Percentiles rank a stretch among this genome's conserved stretches.
Conservation (phyloP, 257 asterid genomes). For the Knoxia roxburghii region DNA sequence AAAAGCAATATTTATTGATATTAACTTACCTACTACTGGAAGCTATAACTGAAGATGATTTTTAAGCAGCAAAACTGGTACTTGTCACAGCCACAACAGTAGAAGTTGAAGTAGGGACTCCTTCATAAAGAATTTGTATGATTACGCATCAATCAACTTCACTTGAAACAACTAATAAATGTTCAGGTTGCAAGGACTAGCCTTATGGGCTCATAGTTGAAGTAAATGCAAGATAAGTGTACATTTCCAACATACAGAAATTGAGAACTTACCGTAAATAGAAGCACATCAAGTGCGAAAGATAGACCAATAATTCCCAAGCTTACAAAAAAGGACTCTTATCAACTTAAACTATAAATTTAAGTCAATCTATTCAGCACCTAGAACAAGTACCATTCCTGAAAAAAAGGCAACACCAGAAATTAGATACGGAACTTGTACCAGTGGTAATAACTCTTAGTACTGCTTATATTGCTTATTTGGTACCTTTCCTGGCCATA, state of each 20-base stretch:
- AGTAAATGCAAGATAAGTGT: neutral
- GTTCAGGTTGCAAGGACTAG: neutral
- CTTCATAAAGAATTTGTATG: constrained; percentile 20
- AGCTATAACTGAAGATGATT: constrained; percentile 52
- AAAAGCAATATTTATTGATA: constrained; percentile 12
- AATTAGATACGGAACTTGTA: neutral
- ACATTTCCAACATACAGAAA: neutral
- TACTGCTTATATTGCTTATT: no score
- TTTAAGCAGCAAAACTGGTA: constrained; percentile 56
- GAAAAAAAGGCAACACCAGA: constrained; percentile 20
- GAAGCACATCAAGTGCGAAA: neutral
- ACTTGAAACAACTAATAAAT: neutral
- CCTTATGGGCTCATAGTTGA: neutral
- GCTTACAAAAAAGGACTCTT: neutral
- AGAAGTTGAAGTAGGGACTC: constrained; percentile 39
- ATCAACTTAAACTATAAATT: neutral
- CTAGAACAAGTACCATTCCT: constrained; percentile 2
- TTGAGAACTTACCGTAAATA: neutral
- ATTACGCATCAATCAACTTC: constrained; percentile 18
- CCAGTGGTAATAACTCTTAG: no score
- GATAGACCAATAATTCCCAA: neutral
- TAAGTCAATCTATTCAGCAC: neutral
- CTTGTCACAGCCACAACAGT: constrained; percentile 37
- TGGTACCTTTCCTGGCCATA: no score
- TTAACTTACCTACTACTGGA: constrained; percentile 69